Evolutionary conservation across 495 filamentous ascomycete genomes (phyloP).

Genomic region (Penicillium antarcticum): DNA sequence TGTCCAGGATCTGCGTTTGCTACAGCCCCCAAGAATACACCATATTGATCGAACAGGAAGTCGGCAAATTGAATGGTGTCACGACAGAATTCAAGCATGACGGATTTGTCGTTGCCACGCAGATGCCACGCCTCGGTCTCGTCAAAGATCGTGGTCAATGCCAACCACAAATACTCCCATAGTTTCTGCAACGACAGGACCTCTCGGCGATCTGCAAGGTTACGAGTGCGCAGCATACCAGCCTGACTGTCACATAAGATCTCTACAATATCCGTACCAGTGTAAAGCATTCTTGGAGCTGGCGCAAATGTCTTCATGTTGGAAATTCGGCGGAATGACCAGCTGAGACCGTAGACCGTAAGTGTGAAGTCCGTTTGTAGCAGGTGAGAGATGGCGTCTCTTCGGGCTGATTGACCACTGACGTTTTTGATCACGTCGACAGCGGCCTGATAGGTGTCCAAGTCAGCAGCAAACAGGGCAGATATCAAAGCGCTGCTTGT

Average conservation of each 20-base stretch:
- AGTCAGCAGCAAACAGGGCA: conserved; percentile 65
- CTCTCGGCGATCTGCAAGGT: conserved; percentile 56
- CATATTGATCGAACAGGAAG: conserved; percentile 76
- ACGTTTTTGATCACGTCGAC: conserved; percentile 77
- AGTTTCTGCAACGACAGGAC: conserved; percentile 62
- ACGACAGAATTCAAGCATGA: conserved; percentile 87
- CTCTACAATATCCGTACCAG: conserved; percentile 70
- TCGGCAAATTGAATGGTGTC: conserved; percentile 93
- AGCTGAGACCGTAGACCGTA: conserved; percentile 57
- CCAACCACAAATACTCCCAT: conserved; percentile 81
- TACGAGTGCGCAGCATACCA: conserved; percentile 71
- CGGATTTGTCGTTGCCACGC: conserved; percentile 60
- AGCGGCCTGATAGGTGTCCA: conserved; percentile 67
- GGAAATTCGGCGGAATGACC: conserved; percentile 55
- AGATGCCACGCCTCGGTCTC: conserved; percentile 77
- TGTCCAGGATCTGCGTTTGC: conserved; percentile 39
- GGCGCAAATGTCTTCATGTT: conserved; percentile 61
- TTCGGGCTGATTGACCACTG: conserved; percentile 64
- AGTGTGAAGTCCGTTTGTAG: conserved; percentile 61
- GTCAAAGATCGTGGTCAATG: conserved; percentile 74
- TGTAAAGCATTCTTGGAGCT: conserved; percentile 67
- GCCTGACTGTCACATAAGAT: conserved; percentile 77
- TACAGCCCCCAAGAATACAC: conserved; percentile 68
- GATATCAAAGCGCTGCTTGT: conserved; percentile 65
- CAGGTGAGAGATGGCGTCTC: conserved; percentile 71